phyloP scores from a whole-genome alignment of 2,329 filamentous ascomycete species.

The Epichloe elymi region DNA sequence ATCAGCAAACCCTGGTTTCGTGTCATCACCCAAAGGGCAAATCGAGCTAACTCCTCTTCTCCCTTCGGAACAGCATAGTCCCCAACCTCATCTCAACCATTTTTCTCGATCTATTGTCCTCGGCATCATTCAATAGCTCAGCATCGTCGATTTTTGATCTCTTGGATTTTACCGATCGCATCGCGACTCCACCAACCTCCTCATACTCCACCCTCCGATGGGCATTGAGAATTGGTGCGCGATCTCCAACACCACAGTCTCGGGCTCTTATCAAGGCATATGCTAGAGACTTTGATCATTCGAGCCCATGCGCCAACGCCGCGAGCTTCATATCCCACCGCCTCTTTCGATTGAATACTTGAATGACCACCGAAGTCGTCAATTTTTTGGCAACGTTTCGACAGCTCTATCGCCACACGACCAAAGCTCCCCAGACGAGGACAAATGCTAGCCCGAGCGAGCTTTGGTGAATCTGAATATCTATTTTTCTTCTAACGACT shows the following conservation, averaged over 20 bases:
- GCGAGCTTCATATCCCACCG: conserved; percentile 20
- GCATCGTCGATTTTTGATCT: background rate
- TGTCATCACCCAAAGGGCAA: conserved; percentile 2
- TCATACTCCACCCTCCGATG: conserved; percentile 13
- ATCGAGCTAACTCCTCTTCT: conserved; percentile 3
- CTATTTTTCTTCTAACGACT: conserved; percentile 1
- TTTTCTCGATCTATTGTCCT: conserved; percentile 2
- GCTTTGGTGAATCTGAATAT: conserved; percentile 7
- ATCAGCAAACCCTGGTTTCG: conserved; percentile 4
- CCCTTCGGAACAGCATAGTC: conserved; percentile 2
- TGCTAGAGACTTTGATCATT: conserved; percentile 10
- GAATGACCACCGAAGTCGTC: conserved; percentile 14
- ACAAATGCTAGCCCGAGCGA: conserved; percentile 14
- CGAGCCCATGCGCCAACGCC: conserved; percentile 27
- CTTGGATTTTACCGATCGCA: conserved; percentile 2
- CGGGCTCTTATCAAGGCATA: conserved; percentile 9
- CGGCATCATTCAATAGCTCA: background rate
- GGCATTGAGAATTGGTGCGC: conserved; percentile 13
- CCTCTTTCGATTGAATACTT: conserved; percentile 20
- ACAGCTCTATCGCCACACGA: background rate
- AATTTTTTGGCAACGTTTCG: conserved; percentile 6
- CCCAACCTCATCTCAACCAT: conserved; percentile 1
- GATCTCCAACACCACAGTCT: conserved; percentile 5
- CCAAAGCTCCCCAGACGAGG: conserved; percentile 4
- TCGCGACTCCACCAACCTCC: conserved; percentile 5